These are phyloP conservation scores for Aphanomyces euteiches DNA, from an alignment of 352 stramenopile genomes.

Conservation along the genomic window DNA sequence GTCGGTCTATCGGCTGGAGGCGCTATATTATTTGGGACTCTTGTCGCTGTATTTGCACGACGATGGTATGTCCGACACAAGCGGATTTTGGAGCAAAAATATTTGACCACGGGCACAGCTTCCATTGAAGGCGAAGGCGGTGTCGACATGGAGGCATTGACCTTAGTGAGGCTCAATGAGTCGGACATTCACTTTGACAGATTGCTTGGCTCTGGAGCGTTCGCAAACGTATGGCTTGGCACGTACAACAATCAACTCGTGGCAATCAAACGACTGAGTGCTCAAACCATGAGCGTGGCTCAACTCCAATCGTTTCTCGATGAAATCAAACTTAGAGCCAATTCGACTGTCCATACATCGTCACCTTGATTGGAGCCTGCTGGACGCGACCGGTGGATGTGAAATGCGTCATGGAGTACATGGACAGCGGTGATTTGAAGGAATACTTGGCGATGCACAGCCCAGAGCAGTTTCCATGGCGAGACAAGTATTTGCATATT, in stretches of 20 bases:
- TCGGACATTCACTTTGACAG: background rate
- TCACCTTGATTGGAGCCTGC: background rate
- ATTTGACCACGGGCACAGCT: too few relatives aligned
- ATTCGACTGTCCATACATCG: constrained; percentile 5
- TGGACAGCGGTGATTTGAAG: constrained; percentile 44
- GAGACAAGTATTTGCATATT: background rate
- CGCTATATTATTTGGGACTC: too few relatives aligned
- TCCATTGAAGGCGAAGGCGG: too few relatives aligned
- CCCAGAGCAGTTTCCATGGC: background rate
- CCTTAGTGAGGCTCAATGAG: background rate
- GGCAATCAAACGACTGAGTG: background rate
- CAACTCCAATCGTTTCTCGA: constrained; percentile 8
- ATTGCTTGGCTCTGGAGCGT: background rate
- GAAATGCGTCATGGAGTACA: constrained; percentile 38
- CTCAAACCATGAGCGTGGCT: background rate
- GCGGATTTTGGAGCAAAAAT: too few relatives aligned
- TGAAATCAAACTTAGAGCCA: constrained; percentile 18
- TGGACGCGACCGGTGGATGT: constrained; percentile 14
- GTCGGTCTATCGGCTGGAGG: too few relatives aligned
- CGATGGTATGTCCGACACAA: too few relatives aligned
- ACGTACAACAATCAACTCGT: background rate
- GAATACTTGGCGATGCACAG: background rate
- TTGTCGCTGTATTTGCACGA: too few relatives aligned
- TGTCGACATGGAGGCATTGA: too few relatives aligned
- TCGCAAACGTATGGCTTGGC: background rate